A percentile compares a stretch with the other conserved stretches of the same genome.
phyloP scores from a whole-genome alignment of 23 red algal species.

The Gracilariopsis chorda region DNA sequence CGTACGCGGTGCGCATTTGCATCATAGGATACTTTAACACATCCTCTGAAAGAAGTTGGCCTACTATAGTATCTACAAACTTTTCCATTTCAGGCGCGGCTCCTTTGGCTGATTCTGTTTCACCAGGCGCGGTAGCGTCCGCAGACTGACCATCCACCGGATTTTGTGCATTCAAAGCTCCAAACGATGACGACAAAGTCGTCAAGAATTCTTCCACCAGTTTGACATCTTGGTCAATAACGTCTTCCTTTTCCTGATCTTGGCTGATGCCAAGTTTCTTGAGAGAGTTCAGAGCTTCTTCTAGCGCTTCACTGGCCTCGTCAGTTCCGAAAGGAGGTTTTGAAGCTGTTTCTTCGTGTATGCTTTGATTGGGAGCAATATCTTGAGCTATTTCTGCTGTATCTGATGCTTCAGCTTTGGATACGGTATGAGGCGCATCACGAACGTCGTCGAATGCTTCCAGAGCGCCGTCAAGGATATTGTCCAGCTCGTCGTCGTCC shows the following conservation, averaged over 20 bases:
- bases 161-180: neutral
- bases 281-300: slow-evolving; percentile 45
- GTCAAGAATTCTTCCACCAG: slow-evolving; percentile 70
- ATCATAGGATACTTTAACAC: slow-evolving; percentile 50
- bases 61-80: slow-evolving; percentile 53
- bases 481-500: slow-evolving; percentile 33
- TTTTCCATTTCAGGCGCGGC: slow-evolving; percentile 38
- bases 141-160: neutral
- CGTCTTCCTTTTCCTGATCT: slow-evolving; percentile 17
- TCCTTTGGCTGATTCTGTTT: neutral
- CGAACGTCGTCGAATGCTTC: slow-evolving; percentile 35
- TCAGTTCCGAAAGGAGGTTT: neutral
- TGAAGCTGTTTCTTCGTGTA: slow-evolving; percentile 27
- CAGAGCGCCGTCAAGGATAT: slow-evolving; percentile 46
- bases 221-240: slow-evolving; percentile 42
- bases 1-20: slow-evolving; percentile 59
- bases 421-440: neutral
- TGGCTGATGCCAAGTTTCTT: slow-evolving; percentile 13
- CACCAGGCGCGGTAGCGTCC: neutral
- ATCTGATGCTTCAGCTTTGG: neutral
- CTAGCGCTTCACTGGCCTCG: slow-evolving; percentile 27
- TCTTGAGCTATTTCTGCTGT: neutral
- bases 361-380: neutral
- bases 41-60: slow-evolving; percentile 64
- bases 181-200: slow-evolving; percentile 11